Evolutionary conservation across 1,284 basidiomycete genomes (phyloP).

Genomic region (Taiwanofungus camphoratus): DNA sequence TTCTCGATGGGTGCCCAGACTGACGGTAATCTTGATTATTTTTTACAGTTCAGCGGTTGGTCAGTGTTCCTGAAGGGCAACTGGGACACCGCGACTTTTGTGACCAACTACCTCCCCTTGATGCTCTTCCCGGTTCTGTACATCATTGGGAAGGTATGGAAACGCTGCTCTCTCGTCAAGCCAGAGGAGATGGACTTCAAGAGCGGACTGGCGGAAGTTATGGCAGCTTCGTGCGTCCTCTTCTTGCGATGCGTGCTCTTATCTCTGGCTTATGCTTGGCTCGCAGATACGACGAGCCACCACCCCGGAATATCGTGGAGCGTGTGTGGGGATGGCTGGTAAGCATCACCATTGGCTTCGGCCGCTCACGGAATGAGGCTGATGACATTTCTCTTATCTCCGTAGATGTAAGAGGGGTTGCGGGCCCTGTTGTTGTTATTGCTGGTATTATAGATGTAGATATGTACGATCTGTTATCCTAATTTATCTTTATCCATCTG

Average conservation of each 20-base stretch:
- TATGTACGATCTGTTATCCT: no score
- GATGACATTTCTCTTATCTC: conserved; percentile 5
- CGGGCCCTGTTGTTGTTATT: no score
- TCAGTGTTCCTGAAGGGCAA: conserved; percentile 65
- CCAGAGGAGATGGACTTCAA: conserved; percentile 77
- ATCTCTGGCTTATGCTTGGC: background rate
- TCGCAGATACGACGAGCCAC: conserved; percentile 44
- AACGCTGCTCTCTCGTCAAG: conserved; percentile 40
- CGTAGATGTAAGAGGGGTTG: no score
- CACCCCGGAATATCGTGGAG: conserved; percentile 58
- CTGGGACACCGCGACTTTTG: conserved; percentile 57
- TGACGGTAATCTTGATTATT: background rate
- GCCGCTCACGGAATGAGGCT: conserved; percentile 7
- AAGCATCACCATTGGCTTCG: conserved; percentile 26
- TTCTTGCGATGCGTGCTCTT: background rate
- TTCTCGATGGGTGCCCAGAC: background rate
- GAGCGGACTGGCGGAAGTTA: conserved; percentile 63
- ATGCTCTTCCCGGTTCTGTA: conserved; percentile 72
- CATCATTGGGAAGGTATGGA: conserved; percentile 47
- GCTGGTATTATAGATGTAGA: conserved; percentile 1
- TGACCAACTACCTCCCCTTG: conserved; percentile 79
- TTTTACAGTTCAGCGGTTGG: conserved; percentile 63
- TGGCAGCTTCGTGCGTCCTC: conserved; percentile 50
- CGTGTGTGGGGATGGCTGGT: conserved; percentile 70
- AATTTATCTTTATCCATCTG: no score